A percentile compares a stretch with the other conserved stretches of the same genome.
Evolutionary conservation across 1,139 yeast species (phyloP).

Genomic region (Pichia sp.): DNA sequence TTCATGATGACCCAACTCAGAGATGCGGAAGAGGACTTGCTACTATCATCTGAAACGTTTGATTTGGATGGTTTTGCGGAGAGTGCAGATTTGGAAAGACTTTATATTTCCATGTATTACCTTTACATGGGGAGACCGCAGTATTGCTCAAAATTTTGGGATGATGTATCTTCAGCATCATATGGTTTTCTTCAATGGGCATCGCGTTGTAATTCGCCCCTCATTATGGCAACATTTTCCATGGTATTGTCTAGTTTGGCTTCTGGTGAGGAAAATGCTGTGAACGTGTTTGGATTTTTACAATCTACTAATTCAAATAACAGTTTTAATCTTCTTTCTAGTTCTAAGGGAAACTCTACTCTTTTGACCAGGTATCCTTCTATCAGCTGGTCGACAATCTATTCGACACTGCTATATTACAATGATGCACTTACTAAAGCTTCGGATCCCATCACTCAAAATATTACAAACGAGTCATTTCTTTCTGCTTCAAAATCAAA

Average conservation of each 20-base stretch:
- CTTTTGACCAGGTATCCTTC: slow-evolving; percentile 19
- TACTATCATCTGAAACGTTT: slow-evolving; percentile 43
- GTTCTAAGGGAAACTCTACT: slow-evolving; percentile 12
- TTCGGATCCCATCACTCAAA: not conserved
- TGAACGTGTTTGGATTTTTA: slow-evolving; percentile 35
- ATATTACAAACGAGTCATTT: not conserved
- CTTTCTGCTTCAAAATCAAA: not conserved
- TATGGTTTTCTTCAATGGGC: slow-evolving; percentile 88
- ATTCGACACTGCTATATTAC: slow-evolving; percentile 24
- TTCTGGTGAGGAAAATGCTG: slow-evolving; percentile 47
- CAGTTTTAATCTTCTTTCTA: slow-evolving; percentile 5
- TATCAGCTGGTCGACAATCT: slow-evolving; percentile 28
- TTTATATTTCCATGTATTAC: slow-evolving; percentile 70
- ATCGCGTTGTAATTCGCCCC: slow-evolving; percentile 69
- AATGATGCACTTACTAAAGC: slow-evolving; percentile 12
- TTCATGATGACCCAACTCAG: slow-evolving; percentile 72
- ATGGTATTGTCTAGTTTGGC: slow-evolving; percentile 71
- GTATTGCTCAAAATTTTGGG: slow-evolving; percentile 62
- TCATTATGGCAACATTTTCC: slow-evolving; percentile 78
- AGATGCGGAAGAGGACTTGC: slow-evolving; percentile 79
- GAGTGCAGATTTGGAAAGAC: slow-evolving; percentile 80
- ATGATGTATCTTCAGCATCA: slow-evolving; percentile 50
- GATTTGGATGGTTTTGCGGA: slow-evolving; percentile 51
- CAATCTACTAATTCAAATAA: slow-evolving; percentile 21
- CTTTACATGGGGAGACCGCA: slow-evolving; percentile 57